Conservation (phyloP, 495 filamentous ascomycete species). For the Penicillium lagena region DNA sequence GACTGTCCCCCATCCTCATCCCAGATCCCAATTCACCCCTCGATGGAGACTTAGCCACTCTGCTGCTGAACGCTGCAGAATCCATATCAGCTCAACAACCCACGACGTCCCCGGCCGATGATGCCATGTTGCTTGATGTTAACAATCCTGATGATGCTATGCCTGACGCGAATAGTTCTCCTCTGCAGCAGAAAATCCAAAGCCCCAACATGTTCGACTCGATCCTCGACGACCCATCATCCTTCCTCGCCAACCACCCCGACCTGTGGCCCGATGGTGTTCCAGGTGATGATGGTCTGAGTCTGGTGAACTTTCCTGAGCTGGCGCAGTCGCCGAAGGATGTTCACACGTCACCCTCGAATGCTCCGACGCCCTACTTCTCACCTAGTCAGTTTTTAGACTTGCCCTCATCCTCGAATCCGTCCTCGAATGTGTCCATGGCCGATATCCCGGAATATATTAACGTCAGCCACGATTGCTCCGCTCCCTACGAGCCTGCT, state of each 20-base stretch:
- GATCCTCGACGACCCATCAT: neutral
- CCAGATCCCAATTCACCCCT: neutral
- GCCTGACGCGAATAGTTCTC: neutral
- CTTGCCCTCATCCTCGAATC: neutral
- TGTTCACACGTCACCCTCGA: neutral
- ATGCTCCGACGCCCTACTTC: neutral
- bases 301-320: too few species aligned
- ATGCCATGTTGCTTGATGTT: too few species aligned
- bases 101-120: too few species aligned
- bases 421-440: too few species aligned
- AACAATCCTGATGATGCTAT: neutral
- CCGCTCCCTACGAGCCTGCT: too few species aligned
- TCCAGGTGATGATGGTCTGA: neutral
- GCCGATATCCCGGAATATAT: too few species aligned
- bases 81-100: too few species aligned
- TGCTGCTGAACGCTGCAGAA: too few species aligned
- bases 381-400: neutral
- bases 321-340: too few species aligned
- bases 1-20: neutral
- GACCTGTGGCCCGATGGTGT: conserved; percentile 3
- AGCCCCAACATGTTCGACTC: neutral
- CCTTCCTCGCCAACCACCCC: neutral
- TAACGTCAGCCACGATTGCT: too few species aligned
- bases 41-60: too few species aligned
- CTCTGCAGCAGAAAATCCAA: neutral